Percentiles rank a stretch among this genome's conserved stretches.
phyloP scores from a whole-genome alignment of 2,329 filamentous ascomycete genomes.

The Colletotrichum incanum region DNA sequence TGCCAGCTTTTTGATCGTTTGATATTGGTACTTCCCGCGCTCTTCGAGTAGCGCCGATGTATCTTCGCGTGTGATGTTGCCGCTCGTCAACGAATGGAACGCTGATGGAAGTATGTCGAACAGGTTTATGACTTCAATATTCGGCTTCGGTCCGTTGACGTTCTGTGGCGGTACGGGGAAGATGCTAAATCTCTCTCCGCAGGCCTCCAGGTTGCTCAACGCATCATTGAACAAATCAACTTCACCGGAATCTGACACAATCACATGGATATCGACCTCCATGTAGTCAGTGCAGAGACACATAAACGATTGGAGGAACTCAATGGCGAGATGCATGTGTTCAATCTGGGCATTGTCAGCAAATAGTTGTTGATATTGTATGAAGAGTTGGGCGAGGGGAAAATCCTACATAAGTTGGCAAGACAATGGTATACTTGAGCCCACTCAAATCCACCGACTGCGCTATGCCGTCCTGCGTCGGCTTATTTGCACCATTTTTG shows the following conservation, averaged over 20 bases:
- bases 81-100: background rate
- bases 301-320: slow-evolving; percentile 32
- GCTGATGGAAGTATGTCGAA: slow-evolving; percentile 28
- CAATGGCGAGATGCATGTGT: slow-evolving; percentile 21
- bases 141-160: slow-evolving; percentile 15
- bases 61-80: slow-evolving; percentile 3
- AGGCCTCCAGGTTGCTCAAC: slow-evolving; percentile 3
- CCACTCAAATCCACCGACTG: background rate
- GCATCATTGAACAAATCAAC: slow-evolving; percentile 2
- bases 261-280: slow-evolving; percentile 20
- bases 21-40: slow-evolving; percentile 29
- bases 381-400: background rate
- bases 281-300: slow-evolving; percentile 35
- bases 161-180: slow-evolving; percentile 20
- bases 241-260: slow-evolving; percentile 27
- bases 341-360: background rate
- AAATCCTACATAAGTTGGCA: slow-evolving; percentile 31
- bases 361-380: background rate
- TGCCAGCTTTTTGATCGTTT: slow-evolving; percentile 34
- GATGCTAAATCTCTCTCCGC: slow-evolving; percentile 25
- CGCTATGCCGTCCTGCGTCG: background rate
- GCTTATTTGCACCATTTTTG: background rate
- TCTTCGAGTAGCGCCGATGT: slow-evolving; percentile 22
- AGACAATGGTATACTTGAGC: slow-evolving; percentile 26
- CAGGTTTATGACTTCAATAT: slow-evolving; percentile 22